Evolutionary conservation across 768 basidiomycete species (phyloP).

Genomic region (Phanerodontia chrysosporium): DNA sequence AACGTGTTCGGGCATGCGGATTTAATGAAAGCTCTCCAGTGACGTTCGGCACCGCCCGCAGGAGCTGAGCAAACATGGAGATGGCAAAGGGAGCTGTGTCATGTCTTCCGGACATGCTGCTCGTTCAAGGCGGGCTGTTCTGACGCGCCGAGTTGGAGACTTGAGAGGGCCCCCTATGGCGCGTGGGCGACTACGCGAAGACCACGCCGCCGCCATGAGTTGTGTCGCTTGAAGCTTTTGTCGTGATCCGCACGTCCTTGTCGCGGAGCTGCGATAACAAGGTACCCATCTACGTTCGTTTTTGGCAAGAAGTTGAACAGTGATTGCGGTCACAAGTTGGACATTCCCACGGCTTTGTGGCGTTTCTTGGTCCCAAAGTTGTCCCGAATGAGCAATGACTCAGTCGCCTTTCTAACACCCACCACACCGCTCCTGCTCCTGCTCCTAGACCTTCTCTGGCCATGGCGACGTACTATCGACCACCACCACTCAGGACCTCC

Average conservation of each 20-base stretch:
- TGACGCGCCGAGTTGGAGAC: not conserved
- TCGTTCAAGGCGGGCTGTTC: not conserved
- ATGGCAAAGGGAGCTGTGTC: not conserved
- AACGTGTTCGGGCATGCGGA: slow-evolving; percentile 10
- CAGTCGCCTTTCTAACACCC: not conserved
- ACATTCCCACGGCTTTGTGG: slow-evolving; percentile 1
- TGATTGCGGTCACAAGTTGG: not conserved
- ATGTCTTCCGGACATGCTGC: not conserved
- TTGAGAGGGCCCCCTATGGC: not conserved
- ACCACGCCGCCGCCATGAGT: not conserved
- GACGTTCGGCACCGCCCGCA: slow-evolving; percentile 1
- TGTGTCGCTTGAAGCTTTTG: too few relatives aligned
- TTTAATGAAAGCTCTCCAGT: slow-evolving; percentile 11
- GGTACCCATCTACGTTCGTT: too few relatives aligned
- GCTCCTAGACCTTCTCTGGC: not conserved
- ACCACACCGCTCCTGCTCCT: not conserved
- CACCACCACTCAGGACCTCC: not conserved
- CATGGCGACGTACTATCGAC: slow-evolving; percentile 19
- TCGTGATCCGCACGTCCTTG: too few relatives aligned
- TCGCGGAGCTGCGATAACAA: too few relatives aligned
- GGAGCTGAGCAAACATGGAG: not conserved
- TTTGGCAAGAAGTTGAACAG: not conserved
- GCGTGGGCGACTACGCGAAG: too few relatives aligned
- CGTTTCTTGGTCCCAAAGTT: not conserved
- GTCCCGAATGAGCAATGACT: not conserved